Conservation (phyloP, 1,139 yeast genomes). For the Pichia sp. region DNA sequence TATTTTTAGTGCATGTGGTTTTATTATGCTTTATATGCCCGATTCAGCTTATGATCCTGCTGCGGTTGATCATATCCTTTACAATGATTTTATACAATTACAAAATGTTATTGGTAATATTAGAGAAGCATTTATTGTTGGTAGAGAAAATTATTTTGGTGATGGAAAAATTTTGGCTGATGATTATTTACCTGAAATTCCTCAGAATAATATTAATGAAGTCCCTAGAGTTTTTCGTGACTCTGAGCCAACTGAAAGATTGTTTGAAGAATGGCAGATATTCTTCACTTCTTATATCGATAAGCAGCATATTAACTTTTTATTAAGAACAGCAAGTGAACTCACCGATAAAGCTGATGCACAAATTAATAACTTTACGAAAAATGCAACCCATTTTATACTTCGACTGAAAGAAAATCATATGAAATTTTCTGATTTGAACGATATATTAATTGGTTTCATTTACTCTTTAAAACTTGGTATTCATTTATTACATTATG, state of each 20-base stretch:
- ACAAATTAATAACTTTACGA: constrained; percentile 59
- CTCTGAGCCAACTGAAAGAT: constrained; percentile 45
- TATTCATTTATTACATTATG: constrained; percentile 42
- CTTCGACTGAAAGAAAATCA: constrained; percentile 51
- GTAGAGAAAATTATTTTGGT: constrained; percentile 53
- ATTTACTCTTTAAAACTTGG: constrained; percentile 69
- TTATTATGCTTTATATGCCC: constrained; percentile 72
- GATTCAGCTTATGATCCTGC: constrained; percentile 89
- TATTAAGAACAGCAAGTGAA: constrained; percentile 30
- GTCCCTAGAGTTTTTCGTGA: constrained; percentile 65
- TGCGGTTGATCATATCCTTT: constrained; percentile 66
- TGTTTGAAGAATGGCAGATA: constrained; percentile 80
- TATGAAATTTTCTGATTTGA: constrained; percentile 63
- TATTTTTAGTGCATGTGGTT: constrained; percentile 61
- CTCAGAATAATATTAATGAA: constrained; percentile 33
- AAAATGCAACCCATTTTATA: constrained; percentile 63
- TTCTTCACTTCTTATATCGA: constrained; percentile 61
- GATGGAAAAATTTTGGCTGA: constrained; percentile 41
- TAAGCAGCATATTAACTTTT: constrained; percentile 36
- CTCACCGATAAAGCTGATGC: constrained; percentile 30
- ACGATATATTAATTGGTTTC: constrained; percentile 68
- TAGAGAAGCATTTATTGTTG: constrained; percentile 40
- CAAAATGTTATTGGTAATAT: constrained; percentile 30
- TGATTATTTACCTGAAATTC: constrained; percentile 31
- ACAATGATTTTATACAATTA: constrained; percentile 33